Evolutionary conservation across 306 rosid genomes (phyloP).

Genomic region (Elaeagnus macrophylla): DNA sequence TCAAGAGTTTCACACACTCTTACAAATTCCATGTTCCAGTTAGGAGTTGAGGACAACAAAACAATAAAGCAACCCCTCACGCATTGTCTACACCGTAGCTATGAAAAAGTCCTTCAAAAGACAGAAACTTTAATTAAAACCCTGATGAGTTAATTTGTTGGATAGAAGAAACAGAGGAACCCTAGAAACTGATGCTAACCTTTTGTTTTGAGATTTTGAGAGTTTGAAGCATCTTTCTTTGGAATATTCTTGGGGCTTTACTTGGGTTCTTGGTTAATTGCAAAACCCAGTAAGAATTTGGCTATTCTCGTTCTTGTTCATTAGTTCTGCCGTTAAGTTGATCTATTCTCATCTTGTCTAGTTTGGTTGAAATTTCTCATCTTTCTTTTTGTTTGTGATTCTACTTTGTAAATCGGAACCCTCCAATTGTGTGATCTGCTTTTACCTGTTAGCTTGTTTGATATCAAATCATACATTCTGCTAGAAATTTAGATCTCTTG

Average conservation of each 20-base stretch:
- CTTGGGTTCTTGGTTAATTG: conserved; percentile 31
- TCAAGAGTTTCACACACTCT: conserved; percentile 20
- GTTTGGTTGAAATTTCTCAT: conserved; percentile 15
- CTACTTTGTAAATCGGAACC: conserved; percentile 11
- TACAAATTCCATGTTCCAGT: conserved; percentile 58
- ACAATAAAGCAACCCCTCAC: conserved; percentile 43
- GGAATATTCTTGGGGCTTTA: conserved; percentile 30
- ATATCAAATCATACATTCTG: conserved; percentile 5
- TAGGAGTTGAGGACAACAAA: conserved; percentile 43
- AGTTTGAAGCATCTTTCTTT: conserved; percentile 30
- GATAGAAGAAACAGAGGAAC: conserved; percentile 10
- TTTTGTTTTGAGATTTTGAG: conserved; percentile 4
- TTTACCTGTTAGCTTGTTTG: conserved; percentile 8
- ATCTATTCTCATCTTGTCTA: conserved; percentile 16
- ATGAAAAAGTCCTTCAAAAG: conserved; percentile 32
- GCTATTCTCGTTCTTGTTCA: conserved; percentile 16
- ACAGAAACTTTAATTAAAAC: conserved; percentile 22
- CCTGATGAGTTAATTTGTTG: neutral
- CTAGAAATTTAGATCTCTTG: conserved; percentile 1
- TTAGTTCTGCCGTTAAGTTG: conserved; percentile 15
- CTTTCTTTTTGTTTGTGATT: conserved; percentile 7
- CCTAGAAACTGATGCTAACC: conserved; percentile 1
- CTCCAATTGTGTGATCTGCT: neutral
- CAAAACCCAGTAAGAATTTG: conserved; percentile 36
- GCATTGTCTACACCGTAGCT: conserved; percentile 66